Base-by-base conservation (phyloP, 2,329 filamentous ascomycete species). In the Curvularia sp. region DNA sequence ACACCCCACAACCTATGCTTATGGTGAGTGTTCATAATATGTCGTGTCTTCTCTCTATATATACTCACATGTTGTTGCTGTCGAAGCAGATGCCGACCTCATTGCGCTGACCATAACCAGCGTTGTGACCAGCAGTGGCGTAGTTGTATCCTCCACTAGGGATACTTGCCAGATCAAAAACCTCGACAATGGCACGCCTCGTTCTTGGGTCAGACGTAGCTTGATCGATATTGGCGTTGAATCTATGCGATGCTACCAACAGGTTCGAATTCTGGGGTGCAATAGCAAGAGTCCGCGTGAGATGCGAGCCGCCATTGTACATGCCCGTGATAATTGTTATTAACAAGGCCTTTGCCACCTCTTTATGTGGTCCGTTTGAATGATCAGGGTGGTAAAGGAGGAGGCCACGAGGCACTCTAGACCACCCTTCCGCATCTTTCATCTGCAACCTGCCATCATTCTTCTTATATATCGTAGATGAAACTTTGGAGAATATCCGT, bases 41-140 rank as follows among this genome's bases (percentile, higher is more conserved):
- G n/a, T 2, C 25, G 19, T 5, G 5, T n/a, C 18, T 9, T 19
- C 5, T 1, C 2, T 9, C 80, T 77, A 57, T 12, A 30, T 3
- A 45, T 18, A 80, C 75, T 88, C 86, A 53, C 81, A 86, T 67
- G 55, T 75, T 74, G 62, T 73, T 73, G 42, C 65, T 67, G 53
- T 75, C 72, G 41, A 72, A 74, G 47, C 67, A 70, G 7, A 92
- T 79, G 10, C 89, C 89, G 9, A 91, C 88, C 1, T 87, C 86
- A 71, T 92, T 92, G 49, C 89, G 83, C 59, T 92, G 79, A 5
- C 89, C 89, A 85, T 88, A 92, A 9, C 88, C 84, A 66, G 71
- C 78, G 65, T 78, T 74, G 25, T 78, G 72, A 13, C 82, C 82
- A 13, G 80, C 79, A 47, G 80, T 87, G 60, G 83, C 77, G 69